Evolutionary conservation across 2,329 filamentous ascomycete species (phyloP).

Genomic region (Alternaria alternata): DNA sequence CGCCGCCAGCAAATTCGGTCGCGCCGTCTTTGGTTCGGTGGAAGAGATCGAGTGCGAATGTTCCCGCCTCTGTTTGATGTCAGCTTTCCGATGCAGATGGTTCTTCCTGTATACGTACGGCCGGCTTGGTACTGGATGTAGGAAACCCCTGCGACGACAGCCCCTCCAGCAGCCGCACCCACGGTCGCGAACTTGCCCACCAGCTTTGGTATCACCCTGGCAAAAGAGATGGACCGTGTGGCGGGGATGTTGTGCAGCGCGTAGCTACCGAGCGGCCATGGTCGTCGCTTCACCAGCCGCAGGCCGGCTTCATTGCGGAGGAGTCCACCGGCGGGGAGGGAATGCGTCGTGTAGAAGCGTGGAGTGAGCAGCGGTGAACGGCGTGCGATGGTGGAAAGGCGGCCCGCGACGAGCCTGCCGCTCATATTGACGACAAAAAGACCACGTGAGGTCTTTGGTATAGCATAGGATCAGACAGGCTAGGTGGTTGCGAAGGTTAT

Average conservation of each 20-base stretch:
- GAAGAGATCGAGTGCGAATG: constrained; percentile 78
- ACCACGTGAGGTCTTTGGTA: constrained; percentile 14
- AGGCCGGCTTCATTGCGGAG: constrained; percentile 47
- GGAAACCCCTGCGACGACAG: constrained; percentile 84
- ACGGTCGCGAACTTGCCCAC: constrained; percentile 88
- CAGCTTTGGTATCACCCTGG: constrained; percentile 79
- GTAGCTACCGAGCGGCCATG: constrained; percentile 80
- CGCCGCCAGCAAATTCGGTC: constrained; percentile 69
- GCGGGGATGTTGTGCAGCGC: constrained; percentile 81
- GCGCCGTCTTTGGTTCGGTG: constrained; percentile 76
- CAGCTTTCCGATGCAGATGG: constrained; percentile 42
- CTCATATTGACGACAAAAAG: constrained; percentile 61
- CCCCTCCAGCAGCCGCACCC: constrained; percentile 89
- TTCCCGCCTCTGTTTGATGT: constrained; percentile 71
- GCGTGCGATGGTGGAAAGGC: constrained; percentile 72
- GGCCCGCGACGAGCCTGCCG: constrained; percentile 77
- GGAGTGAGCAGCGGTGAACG: constrained; percentile 68
- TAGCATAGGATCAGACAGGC: constrained; percentile 28
- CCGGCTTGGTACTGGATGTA: constrained; percentile 97
- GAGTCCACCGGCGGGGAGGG: constrained; percentile 49
- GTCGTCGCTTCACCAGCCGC: constrained; percentile 59
- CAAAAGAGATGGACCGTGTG: constrained; percentile 71
- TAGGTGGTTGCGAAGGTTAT: constrained; percentile 8
- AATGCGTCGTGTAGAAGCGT: constrained; percentile 55
- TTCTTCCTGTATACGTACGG: constrained; percentile 63